Conservation (phyloP, 208 protist genomes). For the Acanthamoeba culbertsoni region DNA sequence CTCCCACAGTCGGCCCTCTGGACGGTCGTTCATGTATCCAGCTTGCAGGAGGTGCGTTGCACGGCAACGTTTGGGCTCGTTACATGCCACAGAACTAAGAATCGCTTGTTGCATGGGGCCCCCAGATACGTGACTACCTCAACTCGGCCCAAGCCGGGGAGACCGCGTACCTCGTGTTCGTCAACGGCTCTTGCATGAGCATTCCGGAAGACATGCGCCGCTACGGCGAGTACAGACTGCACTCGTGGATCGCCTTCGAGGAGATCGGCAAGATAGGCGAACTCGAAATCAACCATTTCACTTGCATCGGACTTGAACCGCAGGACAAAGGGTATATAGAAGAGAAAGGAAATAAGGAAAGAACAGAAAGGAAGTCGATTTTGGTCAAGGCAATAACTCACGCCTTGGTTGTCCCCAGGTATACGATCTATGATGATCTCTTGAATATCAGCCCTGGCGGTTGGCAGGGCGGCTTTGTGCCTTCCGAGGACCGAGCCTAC, state of each 20-base stretch:
- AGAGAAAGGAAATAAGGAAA: no score
- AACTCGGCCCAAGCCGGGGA: not conserved
- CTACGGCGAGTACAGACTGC: not conserved
- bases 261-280: not conserved
- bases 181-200: not conserved
- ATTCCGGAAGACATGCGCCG: not conserved
- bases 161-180: not conserved
- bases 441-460: not conserved
- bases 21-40: not conserved
- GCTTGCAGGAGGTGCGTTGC: not conserved
- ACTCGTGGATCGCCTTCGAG: slow-evolving; percentile 5
- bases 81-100: no score
- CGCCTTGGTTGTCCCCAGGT: not conserved
- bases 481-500: not conserved
- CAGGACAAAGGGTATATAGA: not conserved
- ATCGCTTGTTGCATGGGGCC: not conserved
- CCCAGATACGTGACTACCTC: not conserved
- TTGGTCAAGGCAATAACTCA: not conserved
- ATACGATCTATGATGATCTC: slow-evolving; percentile 18
- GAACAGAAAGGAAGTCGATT: not conserved
- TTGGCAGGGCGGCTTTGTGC: not conserved
- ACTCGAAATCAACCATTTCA: not conserved
- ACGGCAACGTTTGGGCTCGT: no score
- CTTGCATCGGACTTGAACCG: not conserved
- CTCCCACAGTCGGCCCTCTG: not conserved